Conservation (phyloP, 129 eudicot species). For the Escallonia herrerae region DNA sequence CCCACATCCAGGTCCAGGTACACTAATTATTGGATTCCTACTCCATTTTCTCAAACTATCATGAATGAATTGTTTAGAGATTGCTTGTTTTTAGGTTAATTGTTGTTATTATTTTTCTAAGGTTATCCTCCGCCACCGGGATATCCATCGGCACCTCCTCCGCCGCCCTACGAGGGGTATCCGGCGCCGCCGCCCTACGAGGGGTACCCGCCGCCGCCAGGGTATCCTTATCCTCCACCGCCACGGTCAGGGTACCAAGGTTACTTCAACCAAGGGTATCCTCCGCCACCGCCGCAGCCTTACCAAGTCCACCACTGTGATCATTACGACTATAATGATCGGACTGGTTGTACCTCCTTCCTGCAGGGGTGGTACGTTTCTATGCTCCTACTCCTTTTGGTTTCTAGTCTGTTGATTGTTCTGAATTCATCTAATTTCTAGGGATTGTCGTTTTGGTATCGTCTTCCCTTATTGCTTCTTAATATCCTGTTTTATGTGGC, state of each 20-base stretch:
- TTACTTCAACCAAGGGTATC: constrained; percentile 40
- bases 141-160: constrained; percentile 34
- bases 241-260: constrained; percentile 39
- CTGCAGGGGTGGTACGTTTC: constrained; percentile 39
- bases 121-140: constrained; percentile 29
- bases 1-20: background rate
- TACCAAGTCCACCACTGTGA: constrained; percentile 36
- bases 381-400: background rate
- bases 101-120: background rate
- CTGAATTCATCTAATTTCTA: no score
- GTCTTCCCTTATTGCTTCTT: background rate
- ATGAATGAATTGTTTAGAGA: no score
- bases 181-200: constrained; percentile 27
- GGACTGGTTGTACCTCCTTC: constrained; percentile 28
- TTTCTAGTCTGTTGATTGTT: background rate
- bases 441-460: background rate
- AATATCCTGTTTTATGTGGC: no score
- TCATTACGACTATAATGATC: constrained; percentile 22
- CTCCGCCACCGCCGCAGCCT: constrained; percentile 30
- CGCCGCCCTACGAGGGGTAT: constrained; percentile 23
- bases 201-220: constrained; percentile 26
- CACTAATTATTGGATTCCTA: background rate
- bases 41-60: background rate
- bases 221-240: constrained; percentile 10
- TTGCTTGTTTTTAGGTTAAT: background rate